A percentile compares a stretch with the other conserved stretches of the same genome.
These are phyloP conservation scores for Dothideomycetidae sp. DNA, from an alignment of 2,329 filamentous ascomycete species.

Conservation along the genomic window DNA sequence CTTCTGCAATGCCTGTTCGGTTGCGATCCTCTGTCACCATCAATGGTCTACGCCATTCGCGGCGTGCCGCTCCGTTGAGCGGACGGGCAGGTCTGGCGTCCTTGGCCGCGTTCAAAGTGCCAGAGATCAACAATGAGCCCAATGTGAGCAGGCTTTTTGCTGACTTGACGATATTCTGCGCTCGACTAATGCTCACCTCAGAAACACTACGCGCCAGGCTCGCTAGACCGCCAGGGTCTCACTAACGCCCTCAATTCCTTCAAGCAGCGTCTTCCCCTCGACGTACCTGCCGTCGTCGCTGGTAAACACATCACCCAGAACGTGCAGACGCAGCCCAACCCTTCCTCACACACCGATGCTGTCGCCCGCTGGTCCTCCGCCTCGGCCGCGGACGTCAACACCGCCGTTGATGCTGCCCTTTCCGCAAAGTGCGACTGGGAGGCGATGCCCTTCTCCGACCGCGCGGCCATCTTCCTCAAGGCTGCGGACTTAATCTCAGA, in stretches of 20 bases:
- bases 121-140: conserved; percentile 81
- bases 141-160: conserved; percentile 49
- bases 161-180: too few species aligned
- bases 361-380: conserved; percentile 80
- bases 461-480: conserved; percentile 88
- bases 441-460: conserved; percentile 71
- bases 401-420: conserved; percentile 71
- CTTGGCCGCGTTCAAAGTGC: conserved; percentile 75
- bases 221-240: conserved; percentile 62
- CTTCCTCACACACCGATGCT: conserved; percentile 59
- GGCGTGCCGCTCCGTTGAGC: neutral
- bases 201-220: conserved; percentile 82
- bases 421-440: conserved; percentile 82
- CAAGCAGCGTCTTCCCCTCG: conserved; percentile 53
- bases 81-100: conserved; percentile 31
- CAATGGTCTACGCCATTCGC: neutral
- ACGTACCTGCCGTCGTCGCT: conserved; percentile 70
- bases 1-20: neutral
- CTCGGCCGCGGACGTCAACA: conserved; percentile 56
- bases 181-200: conserved; percentile 25
- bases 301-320: conserved; percentile 64
- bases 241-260: conserved; percentile 57
- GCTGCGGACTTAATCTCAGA: conserved; percentile 78
- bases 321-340: conserved; percentile 66
- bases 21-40: neutral